Evolutionary conservation across 805 yeast genomes (phyloP), one percentile per base, ranked within the genome.

Genomic region (Barnettozyma salicaria): DNA sequence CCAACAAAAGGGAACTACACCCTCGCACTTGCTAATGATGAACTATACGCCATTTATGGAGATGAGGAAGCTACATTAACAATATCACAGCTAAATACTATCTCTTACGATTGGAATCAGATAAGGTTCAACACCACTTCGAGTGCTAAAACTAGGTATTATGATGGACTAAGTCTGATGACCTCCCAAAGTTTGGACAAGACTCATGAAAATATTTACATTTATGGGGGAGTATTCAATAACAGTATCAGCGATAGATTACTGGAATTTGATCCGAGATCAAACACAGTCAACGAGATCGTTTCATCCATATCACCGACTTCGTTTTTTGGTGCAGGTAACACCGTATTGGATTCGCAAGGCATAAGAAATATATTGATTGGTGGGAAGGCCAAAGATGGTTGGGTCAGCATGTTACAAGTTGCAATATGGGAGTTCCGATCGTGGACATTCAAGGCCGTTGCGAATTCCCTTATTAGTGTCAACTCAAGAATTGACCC

Each of bases 321-420:
- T 12, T 60, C 73, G 0, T 77, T 77, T 45, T 74, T 67, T 45
- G 78, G 77, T 1, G 74, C 80, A 0, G 55, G 74, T 0, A 63
- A 58, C 23, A 37, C 67, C 6, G 28, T 43, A 1, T 18, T 66
- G 13, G 55, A 67, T 41, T 65, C 76, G 1, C 55, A 64, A 21
- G 67, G 74, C 8, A 67, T 61, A 36, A 61, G 72, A 4, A 73
- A 67, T 43, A 55, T 78, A 24, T 54, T 84, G 3, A 61, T 84
- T 28, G 94, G 92, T 0, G 94, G 95, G 3, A 65, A 64, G 36
- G 70, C 84, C 3, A 48, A 55, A 6, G 49, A 60, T 3, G 87
- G 87, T 1, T 82, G 89, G 87, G 72, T 82, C 24, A 72, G 74
- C 43, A 73, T 83, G 78, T 69, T 70, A 47, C 92, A 83, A 56